phyloP scores from a whole-genome alignment of 169 alveolate species.

The Plasmodium vinckei region DNA sequence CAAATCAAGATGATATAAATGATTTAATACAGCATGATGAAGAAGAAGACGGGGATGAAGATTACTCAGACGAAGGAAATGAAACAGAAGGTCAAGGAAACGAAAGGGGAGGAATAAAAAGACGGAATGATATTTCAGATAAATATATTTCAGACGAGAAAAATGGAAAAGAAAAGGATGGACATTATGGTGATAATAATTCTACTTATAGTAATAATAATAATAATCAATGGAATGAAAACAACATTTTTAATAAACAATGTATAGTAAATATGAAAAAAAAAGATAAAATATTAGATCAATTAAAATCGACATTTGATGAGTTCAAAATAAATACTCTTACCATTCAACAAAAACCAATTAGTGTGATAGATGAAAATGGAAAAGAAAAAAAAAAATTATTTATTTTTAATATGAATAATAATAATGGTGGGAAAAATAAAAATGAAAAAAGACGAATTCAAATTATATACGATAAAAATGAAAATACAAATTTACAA shows the following conservation, averaged over 20 bases:
- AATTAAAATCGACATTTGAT: slow-evolving; percentile 49
- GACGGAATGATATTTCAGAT: not conserved
- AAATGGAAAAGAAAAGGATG: not conserved
- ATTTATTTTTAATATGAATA: slow-evolving; percentile 67
- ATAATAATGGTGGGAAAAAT: slow-evolving; percentile 1
- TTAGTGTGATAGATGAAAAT: slow-evolving; percentile 45
- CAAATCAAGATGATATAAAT: slow-evolving; percentile 40
- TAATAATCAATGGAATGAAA: too few species aligned
- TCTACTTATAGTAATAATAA: not conserved
- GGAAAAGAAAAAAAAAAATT: slow-evolving; percentile 61
- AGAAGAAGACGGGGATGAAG: slow-evolving; percentile 15
- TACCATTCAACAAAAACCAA: slow-evolving; percentile 50
- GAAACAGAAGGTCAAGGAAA: not conserved
- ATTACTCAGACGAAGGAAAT: not conserved
- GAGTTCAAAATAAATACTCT: slow-evolving; percentile 53
- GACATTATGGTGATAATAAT: not conserved
- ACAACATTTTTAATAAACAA: not conserved
- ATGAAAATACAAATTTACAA: not conserved
- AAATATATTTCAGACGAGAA: not conserved
- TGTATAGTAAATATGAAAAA: slow-evolving; percentile 33
- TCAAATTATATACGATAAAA: slow-evolving; percentile 38
- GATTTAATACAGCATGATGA: slow-evolving; percentile 72
- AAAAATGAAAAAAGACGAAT: slow-evolving; percentile 56
- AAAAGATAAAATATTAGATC: slow-evolving; percentile 50
- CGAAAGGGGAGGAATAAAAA: not conserved